Evolutionary conservation across 352 stramenopile genomes (phyloP).

Genomic region (Phytopythium mirpurense): DNA sequence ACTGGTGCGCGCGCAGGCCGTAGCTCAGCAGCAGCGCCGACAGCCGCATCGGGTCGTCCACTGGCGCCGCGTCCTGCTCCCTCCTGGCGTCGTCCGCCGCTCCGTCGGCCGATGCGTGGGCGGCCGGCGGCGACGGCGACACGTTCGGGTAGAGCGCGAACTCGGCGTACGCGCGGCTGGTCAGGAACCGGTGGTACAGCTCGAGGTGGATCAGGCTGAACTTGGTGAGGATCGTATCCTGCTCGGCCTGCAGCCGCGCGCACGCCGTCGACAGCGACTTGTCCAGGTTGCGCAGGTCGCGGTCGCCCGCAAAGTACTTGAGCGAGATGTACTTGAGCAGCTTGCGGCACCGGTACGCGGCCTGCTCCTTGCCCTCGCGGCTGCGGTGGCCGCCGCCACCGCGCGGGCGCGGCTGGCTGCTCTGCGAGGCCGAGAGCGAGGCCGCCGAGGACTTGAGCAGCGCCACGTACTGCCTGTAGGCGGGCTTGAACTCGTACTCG

Average conservation of each 20-base stretch:
- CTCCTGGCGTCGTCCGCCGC: constrained; percentile 30
- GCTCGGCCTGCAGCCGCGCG: constrained; percentile 60
- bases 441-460: constrained; percentile 39
- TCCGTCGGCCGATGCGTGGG: too few species aligned
- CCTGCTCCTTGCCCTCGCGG: constrained; percentile 56
- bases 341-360: constrained; percentile 54
- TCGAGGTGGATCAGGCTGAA: constrained; percentile 85
- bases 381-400: constrained; percentile 17
- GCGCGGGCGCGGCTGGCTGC: constrained; percentile 18
- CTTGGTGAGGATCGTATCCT: constrained; percentile 80
- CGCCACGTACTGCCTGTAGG: constrained; percentile 63
- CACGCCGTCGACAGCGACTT: constrained; percentile 64
- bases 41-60: constrained; percentile 68
- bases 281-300: constrained; percentile 67
- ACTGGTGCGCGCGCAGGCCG: constrained; percentile 77
- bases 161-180: constrained; percentile 77
- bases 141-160: constrained; percentile 76
- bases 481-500: constrained; percentile 85
- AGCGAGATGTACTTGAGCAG: constrained; percentile 82
- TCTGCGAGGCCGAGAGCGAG: constrained; percentile 11
- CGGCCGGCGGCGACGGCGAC: constrained; percentile 5
- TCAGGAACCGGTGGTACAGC: constrained; percentile 82
- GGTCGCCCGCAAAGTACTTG: constrained; percentile 77
- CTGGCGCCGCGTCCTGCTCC: constrained; percentile 25
- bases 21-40: constrained; percentile 74